Evolutionary conservation across 805 yeast species (phyloP).

Genomic region (Yamadazyma philogaea): DNA sequence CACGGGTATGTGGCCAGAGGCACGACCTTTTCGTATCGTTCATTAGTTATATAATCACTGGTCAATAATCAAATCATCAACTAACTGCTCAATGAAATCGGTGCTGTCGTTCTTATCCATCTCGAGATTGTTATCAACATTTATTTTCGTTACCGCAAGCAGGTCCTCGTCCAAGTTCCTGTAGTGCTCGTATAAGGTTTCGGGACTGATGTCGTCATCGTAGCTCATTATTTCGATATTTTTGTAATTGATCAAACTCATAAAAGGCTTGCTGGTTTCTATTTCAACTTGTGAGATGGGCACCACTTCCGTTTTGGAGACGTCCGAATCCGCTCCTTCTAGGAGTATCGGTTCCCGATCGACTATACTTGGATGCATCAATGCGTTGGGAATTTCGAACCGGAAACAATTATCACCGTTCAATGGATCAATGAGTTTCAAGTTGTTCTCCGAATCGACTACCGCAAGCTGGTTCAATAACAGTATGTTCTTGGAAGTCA

Average conservation of each 20-base stretch:
- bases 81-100: conserved; percentile 7
- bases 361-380: conserved; percentile 7
- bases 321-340: not conserved
- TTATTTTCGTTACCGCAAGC: conserved; percentile 1
- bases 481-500: conserved; percentile 2
- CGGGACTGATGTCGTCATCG: conserved; percentile 12
- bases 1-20: no score
- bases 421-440: conserved; percentile 34
- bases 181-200: conserved; percentile 19
- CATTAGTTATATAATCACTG: not conserved
- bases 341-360: not conserved
- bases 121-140: conserved; percentile 1
- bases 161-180: not conserved
- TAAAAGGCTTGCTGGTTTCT: conserved; percentile 48
- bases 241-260: conserved; percentile 28
- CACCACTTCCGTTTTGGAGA: conserved; percentile 1
- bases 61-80: conserved; percentile 2
- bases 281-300: conserved; percentile 51
- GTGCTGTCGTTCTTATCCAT: not conserved
- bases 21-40: conserved; percentile 1
- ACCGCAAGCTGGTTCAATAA: conserved; percentile 30
- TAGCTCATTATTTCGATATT: conserved; percentile 31
- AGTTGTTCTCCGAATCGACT: conserved; percentile 27
- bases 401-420: conserved; percentile 38
- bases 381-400: conserved; percentile 38